Conservation (phyloP, 305 asterid genomes). For the Coffea humblotiana region DNA sequence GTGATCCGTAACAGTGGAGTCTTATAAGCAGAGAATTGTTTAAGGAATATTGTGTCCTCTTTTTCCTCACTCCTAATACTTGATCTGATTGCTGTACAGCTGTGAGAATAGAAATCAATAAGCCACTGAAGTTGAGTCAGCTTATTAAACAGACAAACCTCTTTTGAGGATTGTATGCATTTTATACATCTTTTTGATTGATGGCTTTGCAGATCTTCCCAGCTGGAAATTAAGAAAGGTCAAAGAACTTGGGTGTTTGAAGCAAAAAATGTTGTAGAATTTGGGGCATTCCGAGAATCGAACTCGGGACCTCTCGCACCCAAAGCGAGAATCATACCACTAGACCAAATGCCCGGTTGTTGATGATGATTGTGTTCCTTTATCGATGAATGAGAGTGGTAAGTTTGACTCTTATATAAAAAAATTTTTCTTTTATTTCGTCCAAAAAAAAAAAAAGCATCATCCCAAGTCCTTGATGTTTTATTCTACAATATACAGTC, state of each 20-base stretch:
- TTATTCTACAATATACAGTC: too few relatives aligned
- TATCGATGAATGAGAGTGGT: too few relatives aligned
- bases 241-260: too few relatives aligned
- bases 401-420: too few relatives aligned
- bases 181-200: background rate
- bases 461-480: too few relatives aligned
- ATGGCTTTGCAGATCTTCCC: background rate
- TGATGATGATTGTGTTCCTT: too few relatives aligned
- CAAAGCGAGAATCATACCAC: conserved; percentile 96
- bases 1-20: too few relatives aligned
- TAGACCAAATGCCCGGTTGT: conserved; percentile 36
- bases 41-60: background rate
- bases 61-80: background rate
- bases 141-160: background rate
- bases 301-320: conserved; percentile 99
- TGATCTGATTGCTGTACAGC: background rate
- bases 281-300: conserved; percentile 85
- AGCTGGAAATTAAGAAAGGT: background rate
- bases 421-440: too few relatives aligned
- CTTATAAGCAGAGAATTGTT: too few relatives aligned
- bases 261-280: background rate
- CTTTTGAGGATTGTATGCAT: too few relatives aligned
- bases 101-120: background rate
- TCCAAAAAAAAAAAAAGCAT: too few relatives aligned
- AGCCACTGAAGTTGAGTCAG: background rate